Evolutionary conservation across 1,284 basidiomycete genomes (phyloP).

Genomic region (Phellinidium pouzarii): DNA sequence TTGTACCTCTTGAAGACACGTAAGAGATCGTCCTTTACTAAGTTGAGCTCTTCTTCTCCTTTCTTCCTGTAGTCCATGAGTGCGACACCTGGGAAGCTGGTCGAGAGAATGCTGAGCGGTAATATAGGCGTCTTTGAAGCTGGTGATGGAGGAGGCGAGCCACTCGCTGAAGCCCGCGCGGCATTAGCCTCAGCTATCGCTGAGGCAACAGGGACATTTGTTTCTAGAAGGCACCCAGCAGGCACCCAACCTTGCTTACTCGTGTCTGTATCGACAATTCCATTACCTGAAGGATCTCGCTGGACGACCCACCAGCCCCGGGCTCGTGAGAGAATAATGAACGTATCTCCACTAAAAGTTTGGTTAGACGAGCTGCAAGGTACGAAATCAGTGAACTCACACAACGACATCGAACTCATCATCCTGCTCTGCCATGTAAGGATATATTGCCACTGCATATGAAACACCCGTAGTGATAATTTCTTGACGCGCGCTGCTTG

Average conservation of each 20-base stretch:
- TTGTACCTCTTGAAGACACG: conserved; percentile 60
- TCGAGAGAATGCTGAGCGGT: conserved; percentile 43
- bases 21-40: conserved; percentile 44
- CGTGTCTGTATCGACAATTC: conserved; percentile 69
- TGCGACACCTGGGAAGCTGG: conserved; percentile 48
- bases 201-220: conserved; percentile 69
- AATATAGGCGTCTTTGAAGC: conserved; percentile 32
- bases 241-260: conserved; percentile 84
- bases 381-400: conserved; percentile 43
- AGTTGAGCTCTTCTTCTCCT: conserved; percentile 42
- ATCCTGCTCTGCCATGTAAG: conserved; percentile 93
- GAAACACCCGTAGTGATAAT: conserved; percentile 60
- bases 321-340: conserved; percentile 88
- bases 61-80: conserved; percentile 51
- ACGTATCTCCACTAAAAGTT: conserved; percentile 71
- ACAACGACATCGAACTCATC: conserved; percentile 98
- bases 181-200: conserved; percentile 73
- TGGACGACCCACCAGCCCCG: conserved; percentile 99
- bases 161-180: conserved; percentile 25
- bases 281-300: conserved; percentile 81
- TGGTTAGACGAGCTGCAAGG: conserved; percentile 2
- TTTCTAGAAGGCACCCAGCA: conserved; percentile 91
- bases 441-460: conserved; percentile 88
- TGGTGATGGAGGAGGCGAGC: conserved; percentile 15
- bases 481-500: conserved; percentile 36